Evolutionary conservation across 805 yeast species (phyloP), one percentile per base, ranked within the genome.

Genomic region (Peterozyma xylosa): DNA sequence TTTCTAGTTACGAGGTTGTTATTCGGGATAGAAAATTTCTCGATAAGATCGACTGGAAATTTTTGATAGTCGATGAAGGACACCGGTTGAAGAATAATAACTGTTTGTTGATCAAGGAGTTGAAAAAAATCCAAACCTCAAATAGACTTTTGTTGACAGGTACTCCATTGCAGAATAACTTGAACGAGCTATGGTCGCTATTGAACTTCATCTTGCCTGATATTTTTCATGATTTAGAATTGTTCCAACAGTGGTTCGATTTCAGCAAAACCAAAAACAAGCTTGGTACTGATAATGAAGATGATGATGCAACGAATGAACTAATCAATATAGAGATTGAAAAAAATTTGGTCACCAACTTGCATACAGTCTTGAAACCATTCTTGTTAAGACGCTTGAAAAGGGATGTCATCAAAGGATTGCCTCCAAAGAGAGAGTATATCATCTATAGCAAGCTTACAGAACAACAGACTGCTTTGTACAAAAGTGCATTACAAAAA

Each of bases 191-290:
- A 34, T 91, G 98, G 98, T 84, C 96, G 0, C 66, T 93, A 45
- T 68, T 91, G 43, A 93, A 93, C 58, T 91, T 91, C 57, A 82
- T 93, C 33, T 67, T 91, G 42, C 99, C 99, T 0, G 96, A 89
- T 54, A 85, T 93, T 29, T 91, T 91, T 59, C 86, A 86, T 37
- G 98, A 91, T 60, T 73, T 90, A 48, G 91, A 82, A 42, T 71
- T 89, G 37, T 91, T 91, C 57, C 95, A 91, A 59, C 84, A 82
- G 56, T 91, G 98, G 97, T 93, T 91, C 63, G 95, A 93, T 60
- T 86, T 86, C 53, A 76, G 80, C 38, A 80, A 76, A 35, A 57
- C 82, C 35, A 70, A 74, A 6, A 63, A 66, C 16, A 48, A 70
- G 40, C 62, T 64, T 34, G 59, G 57, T 18, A 40, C 51, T 32